A percentile compares a stretch with the other conserved stretches of the same genome.
These are phyloP conservation scores for Ustilago bromivora DNA, from an alignment of 1,284 basidiomycete genomes.

Conservation along the genomic window DNA sequence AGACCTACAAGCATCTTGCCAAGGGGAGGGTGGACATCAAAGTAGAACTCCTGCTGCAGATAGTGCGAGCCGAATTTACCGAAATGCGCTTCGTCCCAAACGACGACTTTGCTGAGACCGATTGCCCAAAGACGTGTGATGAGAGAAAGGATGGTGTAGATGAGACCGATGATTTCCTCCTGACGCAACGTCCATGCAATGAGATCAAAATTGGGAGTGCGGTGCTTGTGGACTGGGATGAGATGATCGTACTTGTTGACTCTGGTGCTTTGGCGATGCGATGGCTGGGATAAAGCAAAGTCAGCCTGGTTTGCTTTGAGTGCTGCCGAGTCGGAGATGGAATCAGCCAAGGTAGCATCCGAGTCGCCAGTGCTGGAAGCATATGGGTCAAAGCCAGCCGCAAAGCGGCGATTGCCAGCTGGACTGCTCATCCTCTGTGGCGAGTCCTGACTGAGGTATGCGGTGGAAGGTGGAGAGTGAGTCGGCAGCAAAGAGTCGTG, in stretches of 20 bases:
- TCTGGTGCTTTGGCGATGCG: constrained; percentile 13
- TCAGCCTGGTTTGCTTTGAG: constrained; percentile 45
- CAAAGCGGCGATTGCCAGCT: constrained; percentile 40
- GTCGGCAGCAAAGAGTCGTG: constrained; percentile 46
- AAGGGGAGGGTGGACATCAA: constrained; percentile 83
- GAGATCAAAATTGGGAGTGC: constrained; percentile 47
- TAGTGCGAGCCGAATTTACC: constrained; percentile 81
- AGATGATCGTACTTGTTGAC: constrained; percentile 61
- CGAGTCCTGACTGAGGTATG: constrained; percentile 32
- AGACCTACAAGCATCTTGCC: constrained; percentile 99
- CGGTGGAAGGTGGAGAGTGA: constrained; percentile 28
- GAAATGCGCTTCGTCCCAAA: constrained; percentile 86
- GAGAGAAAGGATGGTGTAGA: constrained; percentile 93
- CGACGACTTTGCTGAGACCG: constrained; percentile 85
- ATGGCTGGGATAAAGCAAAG: constrained; percentile 18
- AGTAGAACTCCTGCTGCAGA: constrained; percentile 77
- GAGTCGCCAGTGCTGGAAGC: constrained; percentile 8
- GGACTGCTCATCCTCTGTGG: constrained; percentile 33
- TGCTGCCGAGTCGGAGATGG: constrained; percentile 33
- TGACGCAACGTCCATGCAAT: constrained; percentile 37
- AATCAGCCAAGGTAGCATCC: background rate
- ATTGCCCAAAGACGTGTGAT: constrained; percentile 95
- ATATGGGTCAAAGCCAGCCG: constrained; percentile 51
- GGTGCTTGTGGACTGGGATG: constrained; percentile 61
- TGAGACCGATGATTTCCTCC: constrained; percentile 70